Evolutionary conservation across 192 early-diverging fungal genomes (phyloP).

Genomic region (Coemansia umbellata): DNA sequence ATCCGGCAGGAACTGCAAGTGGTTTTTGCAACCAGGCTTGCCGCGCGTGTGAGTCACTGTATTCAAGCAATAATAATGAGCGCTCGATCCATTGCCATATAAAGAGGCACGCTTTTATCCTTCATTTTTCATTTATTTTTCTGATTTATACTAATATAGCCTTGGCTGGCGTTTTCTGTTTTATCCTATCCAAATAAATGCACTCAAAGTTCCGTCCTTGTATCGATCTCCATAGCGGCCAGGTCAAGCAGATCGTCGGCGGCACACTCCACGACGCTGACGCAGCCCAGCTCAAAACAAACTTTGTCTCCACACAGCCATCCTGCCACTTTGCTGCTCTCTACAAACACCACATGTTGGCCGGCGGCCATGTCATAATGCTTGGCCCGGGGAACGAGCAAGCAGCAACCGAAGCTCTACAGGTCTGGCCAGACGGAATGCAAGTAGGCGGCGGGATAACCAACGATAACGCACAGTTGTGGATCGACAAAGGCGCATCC

Average conservation of each 20-base stretch:
- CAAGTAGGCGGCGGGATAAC: slow-evolving; percentile 96
- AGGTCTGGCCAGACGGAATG: slow-evolving; percentile 79
- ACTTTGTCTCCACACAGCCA: slow-evolving; percentile 87
- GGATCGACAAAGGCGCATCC: slow-evolving; percentile 81
- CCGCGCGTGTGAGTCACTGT: too few relatives aligned
- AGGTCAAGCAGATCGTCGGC: slow-evolving; percentile 99
- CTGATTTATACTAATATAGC: too few relatives aligned
- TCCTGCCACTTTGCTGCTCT: slow-evolving; percentile 79
- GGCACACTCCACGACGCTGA: slow-evolving; percentile 73
- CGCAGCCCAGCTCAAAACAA: slow-evolving; percentile 67
- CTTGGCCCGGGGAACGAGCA: slow-evolving; percentile 83
- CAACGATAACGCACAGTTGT: slow-evolving; percentile 77
- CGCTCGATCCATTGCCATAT: too few relatives aligned
- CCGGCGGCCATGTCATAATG: slow-evolving; percentile 93
- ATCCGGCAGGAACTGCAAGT: too few relatives aligned
- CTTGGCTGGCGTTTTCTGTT: neutral
- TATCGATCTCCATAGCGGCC: slow-evolving; percentile 95
- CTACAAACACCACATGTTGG: slow-evolving; percentile 67
- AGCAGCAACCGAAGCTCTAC: slow-evolving; percentile 78
- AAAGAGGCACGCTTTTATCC: too few relatives aligned
- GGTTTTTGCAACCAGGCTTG: too few relatives aligned
- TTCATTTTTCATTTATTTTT: too few relatives aligned
- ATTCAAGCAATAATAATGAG: too few relatives aligned
- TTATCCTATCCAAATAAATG: neutral
- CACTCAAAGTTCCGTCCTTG: slow-evolving; percentile 80